Conservation (phyloP, 106 monocot genomes). For the Hemerocallis citrina region DNA sequence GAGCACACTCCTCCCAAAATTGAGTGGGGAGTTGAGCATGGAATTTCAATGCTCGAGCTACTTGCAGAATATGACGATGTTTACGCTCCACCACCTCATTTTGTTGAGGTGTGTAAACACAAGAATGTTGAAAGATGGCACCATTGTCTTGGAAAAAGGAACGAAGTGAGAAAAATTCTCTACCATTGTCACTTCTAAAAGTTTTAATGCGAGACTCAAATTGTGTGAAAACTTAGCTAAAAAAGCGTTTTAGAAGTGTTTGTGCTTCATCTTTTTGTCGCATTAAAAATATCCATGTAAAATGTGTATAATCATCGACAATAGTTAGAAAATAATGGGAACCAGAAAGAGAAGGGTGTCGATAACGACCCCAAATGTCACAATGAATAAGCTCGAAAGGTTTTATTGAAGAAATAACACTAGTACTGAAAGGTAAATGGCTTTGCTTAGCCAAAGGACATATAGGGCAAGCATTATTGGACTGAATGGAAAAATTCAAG, state of each 20-base stretch:
- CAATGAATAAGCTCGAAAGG: slow-evolving; percentile 1
- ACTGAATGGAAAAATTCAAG: not conserved
- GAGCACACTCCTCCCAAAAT: not conserved
- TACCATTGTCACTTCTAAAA: not conserved
- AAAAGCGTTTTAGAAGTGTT: not conserved
- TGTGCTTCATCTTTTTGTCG: not conserved
- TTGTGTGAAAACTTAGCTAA: not conserved
- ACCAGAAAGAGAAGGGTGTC: not conserved
- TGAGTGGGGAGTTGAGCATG: not conserved
- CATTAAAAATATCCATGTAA: slow-evolving; percentile 3
- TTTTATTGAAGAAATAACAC: not conserved
- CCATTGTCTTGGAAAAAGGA: not conserved
- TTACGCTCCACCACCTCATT: not conserved
- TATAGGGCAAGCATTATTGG: not conserved
- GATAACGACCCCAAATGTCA: not conserved
- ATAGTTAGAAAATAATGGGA: not conserved
- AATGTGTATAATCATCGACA: not conserved
- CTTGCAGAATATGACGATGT: not conserved
- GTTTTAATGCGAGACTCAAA: not conserved
- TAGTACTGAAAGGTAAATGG: not conserved
- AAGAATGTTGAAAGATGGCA: not conserved
- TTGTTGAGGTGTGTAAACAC: not conserved
- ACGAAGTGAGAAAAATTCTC: not conserved
- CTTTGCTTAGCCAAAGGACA: slow-evolving; percentile 4
- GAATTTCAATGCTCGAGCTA: not conserved